Conservation (phyloP, 1,284 basidiomycete species). For the Stygiomarasmius scandens region DNA sequence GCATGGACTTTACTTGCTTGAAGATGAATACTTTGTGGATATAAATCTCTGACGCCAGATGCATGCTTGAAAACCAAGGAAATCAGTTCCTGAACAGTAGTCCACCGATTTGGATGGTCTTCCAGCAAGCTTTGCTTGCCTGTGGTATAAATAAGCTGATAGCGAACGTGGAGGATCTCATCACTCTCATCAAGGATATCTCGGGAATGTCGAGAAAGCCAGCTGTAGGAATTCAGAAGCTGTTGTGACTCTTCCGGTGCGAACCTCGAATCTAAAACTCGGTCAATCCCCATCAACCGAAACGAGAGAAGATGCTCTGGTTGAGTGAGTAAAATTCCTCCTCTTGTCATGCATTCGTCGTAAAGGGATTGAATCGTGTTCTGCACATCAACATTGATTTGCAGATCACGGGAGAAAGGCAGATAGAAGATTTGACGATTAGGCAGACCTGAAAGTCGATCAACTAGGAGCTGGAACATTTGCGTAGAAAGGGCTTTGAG, state of each 20-base stretch:
- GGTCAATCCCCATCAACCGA: slow-evolving; percentile 45
- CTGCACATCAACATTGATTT: slow-evolving; percentile 23
- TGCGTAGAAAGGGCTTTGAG: slow-evolving; percentile 42
- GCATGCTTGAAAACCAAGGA: slow-evolving; percentile 23
- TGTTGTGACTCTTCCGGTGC: background rate
- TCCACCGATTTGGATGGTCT: slow-evolving; percentile 51
- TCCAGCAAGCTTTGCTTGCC: slow-evolving; percentile 44
- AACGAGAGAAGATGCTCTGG: slow-evolving; percentile 59
- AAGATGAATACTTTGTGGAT: slow-evolving; percentile 24
- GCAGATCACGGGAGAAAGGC: slow-evolving; percentile 47
- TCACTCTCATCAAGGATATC: slow-evolving; percentile 20
- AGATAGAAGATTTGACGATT: slow-evolving; percentile 49
- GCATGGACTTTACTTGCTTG: slow-evolving; percentile 12
- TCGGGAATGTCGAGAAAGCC: slow-evolving; percentile 9
- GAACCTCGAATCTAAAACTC: slow-evolving; percentile 15
- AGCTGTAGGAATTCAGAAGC: slow-evolving; percentile 3
- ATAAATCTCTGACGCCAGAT: slow-evolving; percentile 9
- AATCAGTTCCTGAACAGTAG: slow-evolving; percentile 42
- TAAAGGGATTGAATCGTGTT: slow-evolving; percentile 32
- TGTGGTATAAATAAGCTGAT: slow-evolving; percentile 23
- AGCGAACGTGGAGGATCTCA: slow-evolving; percentile 15
- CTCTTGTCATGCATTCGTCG: slow-evolving; percentile 37
- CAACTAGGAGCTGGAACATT: slow-evolving; percentile 51
- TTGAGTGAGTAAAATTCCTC: slow-evolving; percentile 49
- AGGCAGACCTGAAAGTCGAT: slow-evolving; percentile 42